These are phyloP conservation scores for Pseudevernia furfuracea DNA, from an alignment of 495 filamentous ascomycete genomes.

Conservation along the genomic window DNA sequence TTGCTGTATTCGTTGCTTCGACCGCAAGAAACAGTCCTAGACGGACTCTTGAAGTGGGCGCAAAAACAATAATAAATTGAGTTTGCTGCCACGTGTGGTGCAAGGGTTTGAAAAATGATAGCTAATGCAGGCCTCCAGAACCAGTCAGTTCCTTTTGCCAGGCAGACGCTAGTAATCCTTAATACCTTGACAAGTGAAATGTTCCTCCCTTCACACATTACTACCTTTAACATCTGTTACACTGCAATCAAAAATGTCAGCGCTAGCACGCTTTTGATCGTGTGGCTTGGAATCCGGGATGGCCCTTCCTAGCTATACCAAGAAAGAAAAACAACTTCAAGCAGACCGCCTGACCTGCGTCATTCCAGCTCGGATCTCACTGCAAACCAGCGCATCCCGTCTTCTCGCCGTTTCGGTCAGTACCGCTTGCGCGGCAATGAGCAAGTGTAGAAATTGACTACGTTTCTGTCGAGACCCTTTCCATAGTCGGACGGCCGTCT, in stretches of 20 bases:
- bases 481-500: not conserved
- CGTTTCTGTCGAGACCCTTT: too few species aligned
- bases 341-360: not conserved
- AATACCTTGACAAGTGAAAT: too few species aligned
- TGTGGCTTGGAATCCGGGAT: not conserved
- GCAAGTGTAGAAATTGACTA: too few species aligned
- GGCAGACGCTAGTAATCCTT: not conserved
- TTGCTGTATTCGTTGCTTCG: too few species aligned
- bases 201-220: too few species aligned
- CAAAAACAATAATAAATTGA: too few species aligned
- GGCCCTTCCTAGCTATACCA: not conserved
- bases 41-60: too few species aligned
- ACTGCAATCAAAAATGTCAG: too few species aligned
- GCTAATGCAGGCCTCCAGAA: not conserved
- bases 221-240: too few species aligned
- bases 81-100: not conserved
- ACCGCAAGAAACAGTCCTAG: too few species aligned
- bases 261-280: not conserved
- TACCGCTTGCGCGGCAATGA: too few species aligned
- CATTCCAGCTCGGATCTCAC: not conserved
- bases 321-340: not conserved
- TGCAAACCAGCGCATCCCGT: not conserved
- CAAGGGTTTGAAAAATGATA: not conserved
- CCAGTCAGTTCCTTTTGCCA: not conserved
- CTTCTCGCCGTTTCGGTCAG: not conserved